Percentiles rank a stretch among this genome's conserved stretches.
These are phyloP conservation scores for Ophiostoma sp. DNA, from an alignment of 2,329 filamentous ascomycete species.

Conservation along the genomic window DNA sequence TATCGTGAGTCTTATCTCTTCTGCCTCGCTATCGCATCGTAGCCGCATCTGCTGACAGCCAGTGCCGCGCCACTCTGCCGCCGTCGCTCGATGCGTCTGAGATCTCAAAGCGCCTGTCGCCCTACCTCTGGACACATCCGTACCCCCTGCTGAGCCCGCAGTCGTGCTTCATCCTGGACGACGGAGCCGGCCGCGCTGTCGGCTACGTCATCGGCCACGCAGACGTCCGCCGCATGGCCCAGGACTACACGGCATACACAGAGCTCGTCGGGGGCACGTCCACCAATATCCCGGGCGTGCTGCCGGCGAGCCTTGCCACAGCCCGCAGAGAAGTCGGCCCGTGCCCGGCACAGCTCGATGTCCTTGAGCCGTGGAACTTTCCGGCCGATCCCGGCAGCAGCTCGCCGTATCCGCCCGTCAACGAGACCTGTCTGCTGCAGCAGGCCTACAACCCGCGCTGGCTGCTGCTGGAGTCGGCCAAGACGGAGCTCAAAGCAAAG, in stretches of 20 bases:
- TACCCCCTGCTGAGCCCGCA: constrained; percentile 43
- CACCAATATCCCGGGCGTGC: neutral
- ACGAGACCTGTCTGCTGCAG: constrained; percentile 38
- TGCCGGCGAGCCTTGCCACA: constrained; percentile 16
- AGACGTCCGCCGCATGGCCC: constrained; percentile 39
- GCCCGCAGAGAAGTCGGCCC: constrained; percentile 28
- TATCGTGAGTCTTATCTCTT: constrained; percentile 35
- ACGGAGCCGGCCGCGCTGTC: constrained; percentile 40
- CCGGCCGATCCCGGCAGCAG: constrained; percentile 23
- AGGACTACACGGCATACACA: constrained; percentile 38
- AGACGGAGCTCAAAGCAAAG: constrained; percentile 31
- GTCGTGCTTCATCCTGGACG: constrained; percentile 46
- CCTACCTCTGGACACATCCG: constrained; percentile 49
- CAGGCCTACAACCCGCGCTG: constrained; percentile 38
- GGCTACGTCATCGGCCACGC: constrained; percentile 48
- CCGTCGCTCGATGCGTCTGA: constrained; percentile 37
- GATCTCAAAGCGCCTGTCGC: constrained; percentile 36
- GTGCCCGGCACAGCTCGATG: constrained; percentile 30
- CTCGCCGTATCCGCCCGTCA: constrained; percentile 23
- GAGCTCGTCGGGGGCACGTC: constrained; percentile 28
- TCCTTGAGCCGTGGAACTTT: constrained; percentile 32
- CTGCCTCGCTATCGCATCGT: neutral
- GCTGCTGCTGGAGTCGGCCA: constrained; percentile 36
- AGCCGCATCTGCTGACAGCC: too few relatives aligned
- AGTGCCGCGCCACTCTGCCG: constrained; percentile 47